Evolutionary conservation across 176 grass and related monocot species (phyloP).

Genomic region (Musa itinerans): DNA sequence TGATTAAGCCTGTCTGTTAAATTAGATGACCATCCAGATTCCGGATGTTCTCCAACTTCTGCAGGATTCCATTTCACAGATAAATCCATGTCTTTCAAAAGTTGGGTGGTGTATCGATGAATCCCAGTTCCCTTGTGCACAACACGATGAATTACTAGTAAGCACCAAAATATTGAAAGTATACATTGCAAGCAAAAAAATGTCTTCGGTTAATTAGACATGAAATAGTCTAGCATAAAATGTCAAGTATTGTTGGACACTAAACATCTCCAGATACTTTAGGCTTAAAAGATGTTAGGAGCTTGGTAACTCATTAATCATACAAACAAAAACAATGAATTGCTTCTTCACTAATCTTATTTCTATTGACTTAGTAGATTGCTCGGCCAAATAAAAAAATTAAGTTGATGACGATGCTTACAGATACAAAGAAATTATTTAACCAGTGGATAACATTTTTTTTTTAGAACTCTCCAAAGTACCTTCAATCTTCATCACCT

Average conservation of each 20-base stretch:
- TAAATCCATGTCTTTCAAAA: neutral
- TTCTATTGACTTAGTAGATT: no score
- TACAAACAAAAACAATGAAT: neutral
- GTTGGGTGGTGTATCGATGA: neutral
- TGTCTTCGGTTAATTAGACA: neutral
- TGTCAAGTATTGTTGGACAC: no score
- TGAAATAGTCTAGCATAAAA: no score
- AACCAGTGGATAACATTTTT: no score
- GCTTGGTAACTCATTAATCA: no score
- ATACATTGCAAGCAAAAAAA: neutral
- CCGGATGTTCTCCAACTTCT: neutral
- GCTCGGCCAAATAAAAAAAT: neutral
- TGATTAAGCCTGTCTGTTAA: neutral
- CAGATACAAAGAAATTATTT: neutral
- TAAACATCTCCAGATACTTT: no score
- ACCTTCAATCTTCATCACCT: constrained; percentile 62
- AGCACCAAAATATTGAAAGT: neutral
- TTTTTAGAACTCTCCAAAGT: neutral
- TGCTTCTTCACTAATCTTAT: neutral
- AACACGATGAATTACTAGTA: neutral
- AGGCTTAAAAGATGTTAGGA: no score
- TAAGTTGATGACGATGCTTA: neutral
- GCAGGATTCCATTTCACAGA: neutral
- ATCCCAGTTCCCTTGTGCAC: neutral
- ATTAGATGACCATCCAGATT: neutral